Evolutionary conservation across 2,329 filamentous ascomycete genomes (phyloP).

Genomic region (Cercospora zeina): DNA sequence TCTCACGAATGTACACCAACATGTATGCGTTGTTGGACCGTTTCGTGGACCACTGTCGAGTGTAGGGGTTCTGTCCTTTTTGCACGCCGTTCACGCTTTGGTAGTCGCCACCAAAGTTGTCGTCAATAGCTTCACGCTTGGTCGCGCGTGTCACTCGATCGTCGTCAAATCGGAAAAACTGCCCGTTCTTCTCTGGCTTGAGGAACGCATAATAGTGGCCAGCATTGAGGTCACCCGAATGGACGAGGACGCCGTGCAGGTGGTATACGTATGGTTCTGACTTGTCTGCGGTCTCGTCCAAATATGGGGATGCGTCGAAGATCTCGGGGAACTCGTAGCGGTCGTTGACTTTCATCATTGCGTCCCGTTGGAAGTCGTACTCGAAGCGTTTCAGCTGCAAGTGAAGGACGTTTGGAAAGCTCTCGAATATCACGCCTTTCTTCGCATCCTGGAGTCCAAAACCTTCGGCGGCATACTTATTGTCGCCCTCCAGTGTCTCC

Average conservation of each 20-base stretch:
- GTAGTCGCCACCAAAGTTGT: conserved; percentile 94
- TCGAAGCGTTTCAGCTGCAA: conserved; percentile 96
- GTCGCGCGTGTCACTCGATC: conserved; percentile 96
- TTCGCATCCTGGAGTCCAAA: conserved; percentile 93
- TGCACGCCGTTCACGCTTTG: conserved; percentile 51
- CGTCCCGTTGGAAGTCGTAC: conserved; percentile 92
- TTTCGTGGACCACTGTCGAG: conserved; percentile 63
- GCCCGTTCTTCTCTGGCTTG: conserved; percentile 87
- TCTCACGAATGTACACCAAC: conserved; percentile 94
- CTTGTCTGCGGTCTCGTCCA: conserved; percentile 80
- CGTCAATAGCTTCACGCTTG: conserved; percentile 85
- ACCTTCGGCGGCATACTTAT: conserved; percentile 93
- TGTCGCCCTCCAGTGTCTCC: conserved; percentile 95
- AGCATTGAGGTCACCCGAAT: conserved; percentile 94
- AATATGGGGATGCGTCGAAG: conserved; percentile 82
- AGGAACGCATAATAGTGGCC: conserved; percentile 98
- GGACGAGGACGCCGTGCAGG: conserved; percentile 90
- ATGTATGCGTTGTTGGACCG: conserved; percentile 90
- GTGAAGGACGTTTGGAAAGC: conserved; percentile 90
- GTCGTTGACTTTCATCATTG: conserved; percentile 98
- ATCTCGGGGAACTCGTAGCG: conserved; percentile 84
- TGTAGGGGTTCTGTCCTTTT: conserved; percentile 64
- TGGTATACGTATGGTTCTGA: conserved; percentile 91
- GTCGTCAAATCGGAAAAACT: conserved; percentile 97
- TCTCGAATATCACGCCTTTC: conserved; percentile 96